Evolutionary conservation across 1,139 yeast species (phyloP), one percentile per base, ranked within the genome.

Genomic region (Groenewaldozyma auringiensis): DNA sequence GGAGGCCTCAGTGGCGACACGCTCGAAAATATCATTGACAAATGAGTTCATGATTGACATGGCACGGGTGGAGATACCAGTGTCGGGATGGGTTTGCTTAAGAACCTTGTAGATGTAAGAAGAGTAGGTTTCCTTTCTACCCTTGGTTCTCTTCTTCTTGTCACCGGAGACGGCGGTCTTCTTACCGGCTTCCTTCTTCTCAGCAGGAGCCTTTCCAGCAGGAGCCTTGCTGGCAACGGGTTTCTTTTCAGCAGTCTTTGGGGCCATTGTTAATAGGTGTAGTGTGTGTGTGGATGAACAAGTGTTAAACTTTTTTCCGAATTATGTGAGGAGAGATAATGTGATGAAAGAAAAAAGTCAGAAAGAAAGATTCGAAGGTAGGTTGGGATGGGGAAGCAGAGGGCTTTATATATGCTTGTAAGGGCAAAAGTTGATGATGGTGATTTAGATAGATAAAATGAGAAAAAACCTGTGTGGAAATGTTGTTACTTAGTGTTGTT

Each of bases 11-110:
- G 94, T 75, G 63, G 98, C 98, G 83, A 65, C 64, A 46, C 68
- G 67, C 65, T 64, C 68, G 53, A 66, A 66, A 49, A 65, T 63
- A 73, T 89, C 97, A 74, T 89, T 89, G 63, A 92, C 98, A 63
- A 92, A 92, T 46, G 97, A 92, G 85, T 92, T 92, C 94, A 92
- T 84, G 71, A 92, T 92, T 52, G 96, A 88, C 96, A 92, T 92
- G 61, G 98, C 96, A 74, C 88, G 87, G 75, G 89, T 95, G 59
- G 98, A 92, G 69, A 92, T 92, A 88, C 98, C 98, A 56, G 98
- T 92, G 72, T 92, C 97, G 72, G 98, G 96, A 75, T 94, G 96
- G 57, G 98, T 89, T 79, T 92, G 96, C 77, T 89, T 87, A 72
- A 89, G 82, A 61, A 88, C 97, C 76, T 92, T 92, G 94, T 89